Conservation (phyloP, 768 basidiomycete genomes). For the Strobilomyces confusus region DNA sequence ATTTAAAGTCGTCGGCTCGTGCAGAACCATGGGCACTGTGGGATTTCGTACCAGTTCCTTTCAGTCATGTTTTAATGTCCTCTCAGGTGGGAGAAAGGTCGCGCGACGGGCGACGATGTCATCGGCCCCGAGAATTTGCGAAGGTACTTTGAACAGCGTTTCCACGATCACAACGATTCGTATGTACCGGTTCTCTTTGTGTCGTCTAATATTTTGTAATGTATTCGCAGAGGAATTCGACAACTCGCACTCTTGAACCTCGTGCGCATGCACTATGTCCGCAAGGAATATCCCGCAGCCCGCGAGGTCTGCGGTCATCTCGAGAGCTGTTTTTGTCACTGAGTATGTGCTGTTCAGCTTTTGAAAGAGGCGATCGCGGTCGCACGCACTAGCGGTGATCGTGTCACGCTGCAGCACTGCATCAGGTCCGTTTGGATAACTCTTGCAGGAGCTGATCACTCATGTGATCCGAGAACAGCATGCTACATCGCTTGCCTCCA, state of each 20-base stretch:
- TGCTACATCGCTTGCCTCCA: slow-evolving; percentile 68
- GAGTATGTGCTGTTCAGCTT: slow-evolving; percentile 40
- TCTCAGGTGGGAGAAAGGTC: slow-evolving; percentile 62
- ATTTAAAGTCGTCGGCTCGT: slow-evolving; percentile 64
- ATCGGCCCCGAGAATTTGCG: slow-evolving; percentile 67
- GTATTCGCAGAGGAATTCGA: slow-evolving; percentile 56
- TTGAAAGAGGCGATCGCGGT: slow-evolving; percentile 74
- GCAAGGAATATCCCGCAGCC: slow-evolving; percentile 63
- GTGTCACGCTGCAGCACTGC: slow-evolving; percentile 71
- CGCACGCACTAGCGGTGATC: slow-evolving; percentile 71
- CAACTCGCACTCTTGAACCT: slow-evolving; percentile 78
- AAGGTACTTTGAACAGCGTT: slow-evolving; percentile 81
- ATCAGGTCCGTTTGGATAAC: slow-evolving; percentile 49
- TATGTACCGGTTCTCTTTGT: slow-evolving; percentile 34
- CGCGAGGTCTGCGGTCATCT: slow-evolving; percentile 46
- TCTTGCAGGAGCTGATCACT: slow-evolving; percentile 11
- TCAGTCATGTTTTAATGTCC: not conserved
- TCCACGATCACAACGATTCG: slow-evolving; percentile 79
- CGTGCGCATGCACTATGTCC: slow-evolving; percentile 72
- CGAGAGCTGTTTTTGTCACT: not conserved
- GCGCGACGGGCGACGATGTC: slow-evolving; percentile 65
- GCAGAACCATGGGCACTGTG: slow-evolving; percentile 59
- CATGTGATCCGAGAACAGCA: slow-evolving; percentile 36
- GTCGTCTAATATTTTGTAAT: not conserved
- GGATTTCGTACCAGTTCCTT: slow-evolving; percentile 17